Evolutionary conservation across 805 yeast species (phyloP), one percentile per base, ranked within the genome.

Genomic region (Metschnikowia lunata): DNA sequence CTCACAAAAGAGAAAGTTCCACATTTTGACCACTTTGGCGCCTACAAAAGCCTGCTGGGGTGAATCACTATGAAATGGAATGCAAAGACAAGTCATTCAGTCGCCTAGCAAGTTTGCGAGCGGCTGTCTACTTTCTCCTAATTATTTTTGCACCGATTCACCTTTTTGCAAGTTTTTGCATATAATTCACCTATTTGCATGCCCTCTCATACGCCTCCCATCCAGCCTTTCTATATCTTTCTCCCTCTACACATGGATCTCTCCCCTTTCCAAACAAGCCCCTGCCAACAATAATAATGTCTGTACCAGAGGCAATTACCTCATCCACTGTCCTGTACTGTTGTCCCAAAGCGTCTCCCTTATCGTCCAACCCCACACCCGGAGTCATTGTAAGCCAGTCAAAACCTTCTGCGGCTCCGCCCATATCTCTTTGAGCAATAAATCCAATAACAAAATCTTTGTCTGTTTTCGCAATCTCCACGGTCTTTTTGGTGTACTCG

Each of bases 311-410:
- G 11, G 78, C 60, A 10, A 91, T 74, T 23, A 89, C 99, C 48
- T 85, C 88, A 51, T 79, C 80, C 4, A 91, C 98, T 6, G 97
- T 82, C 64, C 99, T 78, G 66, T 93, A 93, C 67, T 93, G 98
- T 66, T 93, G 99, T 23, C 99, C 99, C 49, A 93, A 75, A 1
- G 83, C 80, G 62, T 93, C 99, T 12, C 98, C 97, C 63, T 85
- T 93, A 61, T 91, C 98, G 61, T 91, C 99, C 41, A 93, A 75
- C 3, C 98, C 98, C 33, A 93, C 99, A 49, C 99, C 99, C 0
- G 99, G 99, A 0, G 99, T 91, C 93, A 93, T 83, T 46, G 90
- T 80, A 34, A 93, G 67, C 97, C 97, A 93, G 67, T 93, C 99
- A 58, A 85, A 90, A 1, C 91, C 93, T 56, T 83, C 93, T 3